Evolutionary conservation across 1,284 basidiomycete genomes (phyloP).

Genomic region (Apiotrichum porosum): DNA sequence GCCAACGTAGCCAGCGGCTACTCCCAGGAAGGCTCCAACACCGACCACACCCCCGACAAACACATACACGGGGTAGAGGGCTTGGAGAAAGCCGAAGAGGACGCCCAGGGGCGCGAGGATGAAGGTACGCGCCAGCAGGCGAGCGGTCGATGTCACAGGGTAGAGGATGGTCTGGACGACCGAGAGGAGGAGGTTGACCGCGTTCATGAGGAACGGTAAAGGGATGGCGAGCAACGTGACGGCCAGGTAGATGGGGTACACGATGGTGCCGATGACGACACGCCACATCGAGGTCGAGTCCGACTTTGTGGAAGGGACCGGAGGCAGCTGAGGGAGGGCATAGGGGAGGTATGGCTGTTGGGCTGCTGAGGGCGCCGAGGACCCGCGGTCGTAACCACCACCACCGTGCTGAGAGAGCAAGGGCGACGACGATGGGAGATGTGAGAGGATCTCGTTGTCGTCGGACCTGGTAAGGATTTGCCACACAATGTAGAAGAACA

Average conservation of each 20-base stretch:
- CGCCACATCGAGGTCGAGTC: conserved; percentile 21
- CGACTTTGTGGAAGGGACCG: neutral
- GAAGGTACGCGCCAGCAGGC: conserved; percentile 29
- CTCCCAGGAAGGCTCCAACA: conserved; percentile 35
- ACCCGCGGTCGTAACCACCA: neutral
- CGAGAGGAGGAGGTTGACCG: conserved; percentile 20
- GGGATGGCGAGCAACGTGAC: conserved; percentile 35
- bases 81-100: conserved; percentile 19
- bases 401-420: conserved; percentile 10
- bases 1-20: conserved; percentile 35
- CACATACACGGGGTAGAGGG: conserved; percentile 37
- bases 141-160: conserved; percentile 30
- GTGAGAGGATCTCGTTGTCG: conserved; percentile 39
- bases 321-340: conserved; percentile 24
- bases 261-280: conserved; percentile 18
- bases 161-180: conserved; percentile 29
- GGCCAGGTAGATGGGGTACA: conserved; percentile 38
- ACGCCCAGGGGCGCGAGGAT: conserved; percentile 28
- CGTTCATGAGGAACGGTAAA: conserved; percentile 30
- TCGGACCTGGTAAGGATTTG: conserved; percentile 44
- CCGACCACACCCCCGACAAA: conserved; percentile 40
- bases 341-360: conserved; percentile 30
- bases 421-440: conserved; percentile 24
- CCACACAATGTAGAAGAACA: conserved; percentile 40
- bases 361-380: conserved; percentile 5